Base-by-base conservation (phyloP, 495 filamentous ascomycete species). In the Neurospora sublineolata region DNA sequence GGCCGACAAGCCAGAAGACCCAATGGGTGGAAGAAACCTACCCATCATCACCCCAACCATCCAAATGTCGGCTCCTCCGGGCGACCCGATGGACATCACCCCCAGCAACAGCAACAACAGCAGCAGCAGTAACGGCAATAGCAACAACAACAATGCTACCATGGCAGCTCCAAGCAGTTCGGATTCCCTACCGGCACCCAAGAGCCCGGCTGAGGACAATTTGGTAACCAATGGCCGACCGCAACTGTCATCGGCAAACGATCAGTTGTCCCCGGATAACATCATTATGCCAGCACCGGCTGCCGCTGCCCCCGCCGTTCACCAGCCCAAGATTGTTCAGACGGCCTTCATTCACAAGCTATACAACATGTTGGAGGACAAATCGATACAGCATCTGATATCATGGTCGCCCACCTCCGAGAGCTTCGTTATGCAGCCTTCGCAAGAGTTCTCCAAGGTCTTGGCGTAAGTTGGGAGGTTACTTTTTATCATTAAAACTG, bases 321-420 rank as follows among this genome's bases (percentile, higher is more conserved):
- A 97, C 80, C 94, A 97, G 80, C 94, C 94, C 71, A 99, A 99
- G 83, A 94, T 97, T 70, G 93, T 98, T 37, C 95, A 99, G 82
- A 97, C 95, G 33, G 95, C 95, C n/a, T 99, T 99, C 78, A 98
- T 99, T 73, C 95, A 99, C 80, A 99, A 99, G 80, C 88, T 99
- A 20, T 99, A 97, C 87, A 99, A 97, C 82, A 99, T 99, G 95
- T 85, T 99, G 70, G 95, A 99, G 79, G 95, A 99, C 79, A 87
- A 88, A 37, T 89, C 85, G 74, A 99, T 99, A 75, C 92, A 94
- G 74, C 93, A 97, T 79, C 83, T 99, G 40, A 99, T 99, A 69
- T 94, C 94, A 41, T 99, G 95, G 95, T 97, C 94, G 5, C 89
- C 82, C 70, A 91, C 92, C 52, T 92, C 94, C 68, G 95, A 99